Base-by-base conservation (phyloP, 164 flowering plant species). In the Stephania japonica region DNA sequence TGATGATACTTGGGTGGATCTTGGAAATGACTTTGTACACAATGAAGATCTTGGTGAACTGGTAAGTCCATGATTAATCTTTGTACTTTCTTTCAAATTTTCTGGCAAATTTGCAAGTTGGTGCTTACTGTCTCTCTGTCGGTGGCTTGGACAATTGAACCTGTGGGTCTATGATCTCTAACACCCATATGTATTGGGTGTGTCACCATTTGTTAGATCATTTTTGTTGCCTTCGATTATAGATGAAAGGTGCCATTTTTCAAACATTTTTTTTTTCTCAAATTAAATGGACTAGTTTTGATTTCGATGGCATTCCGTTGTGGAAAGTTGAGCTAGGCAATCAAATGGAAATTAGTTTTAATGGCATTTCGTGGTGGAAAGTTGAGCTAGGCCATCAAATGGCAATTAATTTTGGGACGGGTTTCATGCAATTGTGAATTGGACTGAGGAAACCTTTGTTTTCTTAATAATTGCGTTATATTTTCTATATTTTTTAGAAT, bases 21-120 rank as follows among this genome's bases (percentile, higher is more conserved):
- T 76, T 78, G 91, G 86, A 16, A 84, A 84, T 76, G 89, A 86
- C 8, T 62, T 21, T 2, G 61, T 38, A 24, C 61, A 42, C 67
- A 13, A 42, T 16, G n/a, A 74, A n/a, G 32, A 72, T 38, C 53
- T 47, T 47, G 53, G 53, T 47, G 53, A 47, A 47, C 12, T 47
- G 53, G 53, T 47, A 12, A 11, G 16, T 47, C 13, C 16, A 47
- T 47, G 53, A 11, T 47, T 47, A 47, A 47, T 47, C 16, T 32
- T 32, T 32, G 38, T 47, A 9, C 2, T 47, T 47, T 47, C 53
- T 47, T 53, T 41, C 32, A 19, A 43, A 53, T 47, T n/a, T 53
- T 18, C 9, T 61, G 64, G 66, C 42, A 70, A 43, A 32, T 24
- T 8, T 70, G 73, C 23, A 32, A 38, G 32, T n/a, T 24, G 63